Conservation (phyloP, 176 grass and related monocot species). For the Thinopyrum elongatum region DNA sequence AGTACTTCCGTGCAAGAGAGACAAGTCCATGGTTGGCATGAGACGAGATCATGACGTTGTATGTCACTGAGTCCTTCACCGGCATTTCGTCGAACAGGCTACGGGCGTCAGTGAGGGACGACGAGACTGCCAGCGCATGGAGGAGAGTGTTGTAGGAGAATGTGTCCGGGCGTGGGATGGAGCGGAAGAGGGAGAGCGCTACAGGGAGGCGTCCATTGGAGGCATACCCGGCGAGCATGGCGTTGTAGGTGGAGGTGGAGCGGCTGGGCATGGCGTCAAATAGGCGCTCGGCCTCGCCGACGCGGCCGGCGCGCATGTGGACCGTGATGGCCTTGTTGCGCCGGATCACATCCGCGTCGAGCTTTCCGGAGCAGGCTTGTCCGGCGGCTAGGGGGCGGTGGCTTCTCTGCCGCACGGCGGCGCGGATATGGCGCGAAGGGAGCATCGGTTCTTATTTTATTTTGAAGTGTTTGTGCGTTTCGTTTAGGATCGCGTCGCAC, state of each 20-base stretch:
- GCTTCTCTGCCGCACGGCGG: conserved; percentile 49
- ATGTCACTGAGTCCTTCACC: conserved; percentile 59
- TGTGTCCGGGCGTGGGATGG: conserved; percentile 58
- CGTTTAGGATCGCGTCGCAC: background rate
- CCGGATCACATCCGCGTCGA: conserved; percentile 55
- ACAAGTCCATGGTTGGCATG: conserved; percentile 69
- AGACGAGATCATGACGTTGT: conserved; percentile 84
- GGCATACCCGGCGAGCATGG: conserved; percentile 84
- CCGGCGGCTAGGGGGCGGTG: background rate
- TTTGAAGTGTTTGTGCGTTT: background rate
- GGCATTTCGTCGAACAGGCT: conserved; percentile 83
- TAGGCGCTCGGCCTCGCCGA: conserved; percentile 53
- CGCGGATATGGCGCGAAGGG: conserved; percentile 50
- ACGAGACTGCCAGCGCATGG: conserved; percentile 39
- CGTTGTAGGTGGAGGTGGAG: conserved; percentile 80
- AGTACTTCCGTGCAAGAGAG: conserved; percentile 59
- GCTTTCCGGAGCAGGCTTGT: background rate
- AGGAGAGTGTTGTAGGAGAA: conserved; percentile 92
- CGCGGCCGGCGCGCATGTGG: conserved; percentile 64
- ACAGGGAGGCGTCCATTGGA: conserved; percentile 55
- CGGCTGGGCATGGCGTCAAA: conserved; percentile 66
- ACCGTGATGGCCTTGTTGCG: conserved; percentile 77
- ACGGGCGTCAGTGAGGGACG: conserved; percentile 55
- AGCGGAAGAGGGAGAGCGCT: conserved; percentile 51
- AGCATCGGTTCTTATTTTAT: conserved; percentile 10